Evolutionary conservation across 2,329 filamentous ascomycete genomes (phyloP).

Genomic region (Madurella fahalii): DNA sequence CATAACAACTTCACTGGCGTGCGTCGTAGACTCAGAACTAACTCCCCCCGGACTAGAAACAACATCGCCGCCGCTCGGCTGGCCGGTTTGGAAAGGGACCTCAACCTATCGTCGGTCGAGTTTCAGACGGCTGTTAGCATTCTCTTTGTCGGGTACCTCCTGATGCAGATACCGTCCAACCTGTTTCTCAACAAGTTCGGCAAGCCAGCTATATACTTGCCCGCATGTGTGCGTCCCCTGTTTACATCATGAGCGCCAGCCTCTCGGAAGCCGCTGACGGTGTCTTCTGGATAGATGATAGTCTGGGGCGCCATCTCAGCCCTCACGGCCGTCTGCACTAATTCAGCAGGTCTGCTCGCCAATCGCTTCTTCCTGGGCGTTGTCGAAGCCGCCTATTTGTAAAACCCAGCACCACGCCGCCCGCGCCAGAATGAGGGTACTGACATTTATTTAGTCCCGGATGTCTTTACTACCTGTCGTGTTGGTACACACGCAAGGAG

Average conservation of each 20-base stretch:
- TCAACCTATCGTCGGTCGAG: slow-evolving; percentile 34
- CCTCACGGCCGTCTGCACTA: slow-evolving; percentile 35
- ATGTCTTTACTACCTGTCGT: slow-evolving; percentile 52
- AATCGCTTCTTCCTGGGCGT: slow-evolving; percentile 43
- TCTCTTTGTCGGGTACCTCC: slow-evolving; percentile 48
- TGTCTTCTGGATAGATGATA: slow-evolving; percentile 36
- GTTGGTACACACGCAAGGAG: slow-evolving; percentile 65
- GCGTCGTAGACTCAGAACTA: not conserved
- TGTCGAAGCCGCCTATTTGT: slow-evolving; percentile 38
- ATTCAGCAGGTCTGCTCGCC: slow-evolving; percentile 35
- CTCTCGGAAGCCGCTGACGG: no score
- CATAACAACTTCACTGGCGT: no score
- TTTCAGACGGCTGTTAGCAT: slow-evolving; percentile 45
- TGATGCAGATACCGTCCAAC: slow-evolving; percentile 51
- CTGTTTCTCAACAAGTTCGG: slow-evolving; percentile 50
- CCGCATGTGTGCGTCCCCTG: slow-evolving; percentile 36
- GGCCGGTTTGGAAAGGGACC: slow-evolving; percentile 44
- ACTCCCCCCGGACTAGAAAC: slow-evolving; percentile 27
- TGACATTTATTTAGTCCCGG: slow-evolving; percentile 28
- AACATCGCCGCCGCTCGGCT: slow-evolving; percentile 41
- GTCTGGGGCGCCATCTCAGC: slow-evolving; percentile 47
- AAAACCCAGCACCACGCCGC: not conserved
- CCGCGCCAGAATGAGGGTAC: not conserved
- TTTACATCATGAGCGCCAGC: no score
- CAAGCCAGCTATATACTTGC: slow-evolving; percentile 44